These are phyloP conservation scores for Pseudotulostoma volvatum DNA, from an alignment of 495 filamentous ascomycete species.

Conservation along the genomic window DNA sequence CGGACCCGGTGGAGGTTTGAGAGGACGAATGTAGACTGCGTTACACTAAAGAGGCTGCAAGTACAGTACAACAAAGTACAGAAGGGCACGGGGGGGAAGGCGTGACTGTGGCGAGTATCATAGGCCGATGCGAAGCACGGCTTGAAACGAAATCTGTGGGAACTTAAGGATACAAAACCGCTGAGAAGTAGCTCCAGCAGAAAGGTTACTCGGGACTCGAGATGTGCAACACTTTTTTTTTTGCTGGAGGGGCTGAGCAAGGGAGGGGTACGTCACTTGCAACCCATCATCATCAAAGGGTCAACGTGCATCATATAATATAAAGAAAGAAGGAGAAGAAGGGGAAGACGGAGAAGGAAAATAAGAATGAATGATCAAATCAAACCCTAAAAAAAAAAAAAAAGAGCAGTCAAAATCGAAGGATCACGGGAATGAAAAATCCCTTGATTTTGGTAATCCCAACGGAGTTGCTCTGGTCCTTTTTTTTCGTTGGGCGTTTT, in stretches of 20 bases:
- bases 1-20: background rate
- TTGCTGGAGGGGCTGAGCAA: conserved; percentile 12
- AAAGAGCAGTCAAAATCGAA: too few relatives aligned
- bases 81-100: background rate
- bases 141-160: background rate
- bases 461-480: too few relatives aligned
- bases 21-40: background rate
- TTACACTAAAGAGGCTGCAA: background rate
- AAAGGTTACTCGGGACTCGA: background rate
- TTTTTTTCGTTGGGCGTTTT: too few relatives aligned
- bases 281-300: background rate
- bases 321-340: too few relatives aligned
- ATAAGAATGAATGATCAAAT: background rate
- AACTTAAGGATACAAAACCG: background rate
- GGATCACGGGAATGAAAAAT: too few relatives aligned
- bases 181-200: background rate
- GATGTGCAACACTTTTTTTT: background rate
- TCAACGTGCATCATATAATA: conserved; percentile 18
- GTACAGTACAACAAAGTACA: too few relatives aligned
- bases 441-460: background rate
- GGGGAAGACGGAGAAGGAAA: background rate
- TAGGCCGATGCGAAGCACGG: background rate
- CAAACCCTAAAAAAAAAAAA: too few relatives aligned
- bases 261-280: conserved; percentile 3
- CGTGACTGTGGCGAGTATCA: background rate